Evolutionary conservation across 164 flowering plant genomes (phyloP).

Genomic region (Liquidambar formosana): DNA sequence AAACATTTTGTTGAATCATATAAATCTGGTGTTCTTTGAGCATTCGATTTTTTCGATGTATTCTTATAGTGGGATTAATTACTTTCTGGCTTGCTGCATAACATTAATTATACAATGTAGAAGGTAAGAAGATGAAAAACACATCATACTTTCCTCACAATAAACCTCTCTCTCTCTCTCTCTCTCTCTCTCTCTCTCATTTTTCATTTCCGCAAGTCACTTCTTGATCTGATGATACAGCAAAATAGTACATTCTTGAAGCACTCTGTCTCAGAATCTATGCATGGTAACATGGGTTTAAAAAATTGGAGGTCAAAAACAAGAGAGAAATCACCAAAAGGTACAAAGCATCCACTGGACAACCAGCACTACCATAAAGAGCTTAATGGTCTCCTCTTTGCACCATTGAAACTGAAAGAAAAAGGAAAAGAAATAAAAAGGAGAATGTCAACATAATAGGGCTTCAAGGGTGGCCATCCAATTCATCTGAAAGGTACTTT

Average conservation of each 20-base stretch:
- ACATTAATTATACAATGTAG: no score
- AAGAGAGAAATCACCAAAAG: constrained; percentile 5
- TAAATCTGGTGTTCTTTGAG: no score
- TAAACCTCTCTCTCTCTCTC: background rate
- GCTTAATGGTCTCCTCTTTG: constrained; percentile 11
- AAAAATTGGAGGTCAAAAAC: constrained; percentile 4
- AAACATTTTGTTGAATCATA: no score
- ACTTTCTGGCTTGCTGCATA: no score
- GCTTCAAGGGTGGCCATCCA: constrained; percentile 23
- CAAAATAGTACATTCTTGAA: no score
- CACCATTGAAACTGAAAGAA: constrained; percentile 24
- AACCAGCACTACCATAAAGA: constrained; percentile 25
- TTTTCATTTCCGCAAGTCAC: no score
- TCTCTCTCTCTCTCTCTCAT: no score
- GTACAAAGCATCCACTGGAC: constrained; percentile 9
- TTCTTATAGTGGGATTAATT: no score
- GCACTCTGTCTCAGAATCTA: background rate
- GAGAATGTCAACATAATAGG: constrained; percentile 30
- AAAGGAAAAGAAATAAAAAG: no score
- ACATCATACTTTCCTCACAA: background rate
- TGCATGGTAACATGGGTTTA: background rate
- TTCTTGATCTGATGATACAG: no score
- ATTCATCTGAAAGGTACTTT: constrained; percentile 13
- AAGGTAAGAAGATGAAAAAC: no score
- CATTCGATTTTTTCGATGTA: no score